Conservation (phyloP, 2,329 filamentous ascomycete species). For the Fusarium azukiicola region DNA sequence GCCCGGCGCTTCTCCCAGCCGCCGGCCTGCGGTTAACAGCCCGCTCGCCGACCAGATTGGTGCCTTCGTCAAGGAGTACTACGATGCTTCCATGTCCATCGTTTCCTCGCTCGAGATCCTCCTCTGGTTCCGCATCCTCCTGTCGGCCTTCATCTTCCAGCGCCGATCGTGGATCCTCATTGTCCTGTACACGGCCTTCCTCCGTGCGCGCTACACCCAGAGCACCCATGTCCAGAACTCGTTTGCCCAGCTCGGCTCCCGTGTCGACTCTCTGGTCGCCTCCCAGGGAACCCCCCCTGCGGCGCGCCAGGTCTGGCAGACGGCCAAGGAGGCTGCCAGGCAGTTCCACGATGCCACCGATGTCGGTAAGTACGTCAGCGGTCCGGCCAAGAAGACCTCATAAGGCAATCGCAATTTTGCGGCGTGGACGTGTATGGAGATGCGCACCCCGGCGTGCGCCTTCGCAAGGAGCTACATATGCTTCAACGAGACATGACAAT, state of each 20-base stretch:
- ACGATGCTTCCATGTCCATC: conserved; percentile 96
- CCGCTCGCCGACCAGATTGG: conserved; percentile 91
- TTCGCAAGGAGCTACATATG: conserved; percentile 13
- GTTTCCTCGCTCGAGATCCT: conserved; percentile 94
- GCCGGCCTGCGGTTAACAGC: conserved; percentile 70
- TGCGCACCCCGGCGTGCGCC: conserved; percentile 22
- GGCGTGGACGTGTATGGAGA: conserved; percentile 22
- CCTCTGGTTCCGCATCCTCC: conserved; percentile 90
- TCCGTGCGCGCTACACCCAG: conserved; percentile 94
- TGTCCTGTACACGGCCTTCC: conserved; percentile 92
- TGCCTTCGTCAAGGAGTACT: conserved; percentile 98
- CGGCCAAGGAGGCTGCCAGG: conserved; percentile 85
- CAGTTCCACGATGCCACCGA: conserved; percentile 92
- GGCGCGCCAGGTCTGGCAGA: conserved; percentile 89
- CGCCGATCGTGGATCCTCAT: conserved; percentile 95
- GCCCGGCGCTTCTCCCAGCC: conserved; percentile 72
- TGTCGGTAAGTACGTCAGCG: conserved; percentile 85
- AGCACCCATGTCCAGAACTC: conserved; percentile 95
- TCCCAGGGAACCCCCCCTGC: conserved; percentile 93
- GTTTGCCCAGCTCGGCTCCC: conserved; percentile 85
- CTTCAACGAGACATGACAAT: conserved; percentile 44
- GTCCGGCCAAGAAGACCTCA: conserved; percentile 72
- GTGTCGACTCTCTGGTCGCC: conserved; percentile 90
- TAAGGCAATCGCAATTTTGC: conserved; percentile 51
- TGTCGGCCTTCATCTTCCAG: conserved; percentile 92